phyloP scores from a whole-genome alignment of 164 flowering plant species.

The Aristolochia fimbriata region DNA sequence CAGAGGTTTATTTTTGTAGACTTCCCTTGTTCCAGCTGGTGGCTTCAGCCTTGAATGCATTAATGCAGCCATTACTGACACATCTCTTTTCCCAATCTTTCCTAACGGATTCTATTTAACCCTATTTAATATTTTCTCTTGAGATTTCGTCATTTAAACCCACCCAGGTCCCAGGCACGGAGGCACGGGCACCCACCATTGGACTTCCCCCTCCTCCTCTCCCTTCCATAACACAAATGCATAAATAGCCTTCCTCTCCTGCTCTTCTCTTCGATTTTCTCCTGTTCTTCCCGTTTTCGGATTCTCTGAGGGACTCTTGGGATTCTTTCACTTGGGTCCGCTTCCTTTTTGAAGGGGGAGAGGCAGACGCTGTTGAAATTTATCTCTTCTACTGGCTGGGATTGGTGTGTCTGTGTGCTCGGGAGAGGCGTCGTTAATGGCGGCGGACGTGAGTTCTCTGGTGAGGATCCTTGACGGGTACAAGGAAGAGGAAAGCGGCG shows the following conservation, averaged over 20 bases:
- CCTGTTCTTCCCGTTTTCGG: too few species aligned
- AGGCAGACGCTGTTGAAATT: too few species aligned
- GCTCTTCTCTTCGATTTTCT: too few species aligned
- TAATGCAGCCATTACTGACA: constrained; percentile 3
- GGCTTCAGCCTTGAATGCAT: neutral
- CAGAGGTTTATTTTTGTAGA: too few species aligned
- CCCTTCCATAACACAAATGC: neutral
- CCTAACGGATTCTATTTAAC: neutral
- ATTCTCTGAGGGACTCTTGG: too few species aligned
- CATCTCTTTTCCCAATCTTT: neutral
- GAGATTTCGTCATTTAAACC: neutral
- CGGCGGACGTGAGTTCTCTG: constrained; percentile 3
- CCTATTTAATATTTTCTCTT: too few species aligned
- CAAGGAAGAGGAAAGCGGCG: neutral
- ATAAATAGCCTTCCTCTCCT: neutral
- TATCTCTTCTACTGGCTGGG: too few species aligned
- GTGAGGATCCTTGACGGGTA: neutral
- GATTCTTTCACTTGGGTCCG: too few species aligned
- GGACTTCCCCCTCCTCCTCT: constrained; percentile 2
- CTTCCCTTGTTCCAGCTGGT: too few species aligned
- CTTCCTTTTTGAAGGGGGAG: too few species aligned
- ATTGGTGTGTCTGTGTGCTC: neutral
- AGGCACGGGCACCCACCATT: too few species aligned
- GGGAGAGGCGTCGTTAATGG: neutral
- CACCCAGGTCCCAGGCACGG: neutral